These are phyloP conservation scores for Maudiozyma serrabonitensis DNA, from an alignment of 805 yeast species.

Conservation along the genomic window DNA sequence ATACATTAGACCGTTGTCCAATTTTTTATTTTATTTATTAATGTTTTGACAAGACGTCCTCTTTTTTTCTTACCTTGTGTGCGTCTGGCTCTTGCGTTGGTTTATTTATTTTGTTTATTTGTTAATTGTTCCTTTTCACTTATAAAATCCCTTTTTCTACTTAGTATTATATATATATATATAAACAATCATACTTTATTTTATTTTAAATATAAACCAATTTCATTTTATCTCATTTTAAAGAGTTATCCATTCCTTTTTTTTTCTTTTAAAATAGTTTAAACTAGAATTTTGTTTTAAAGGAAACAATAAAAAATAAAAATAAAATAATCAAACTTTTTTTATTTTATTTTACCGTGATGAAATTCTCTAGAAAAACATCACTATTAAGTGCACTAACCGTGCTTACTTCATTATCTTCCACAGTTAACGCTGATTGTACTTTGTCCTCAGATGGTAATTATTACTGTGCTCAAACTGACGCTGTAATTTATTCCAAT, in stretches of 20 bases:
- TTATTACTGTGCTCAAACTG: conserved; percentile 69
- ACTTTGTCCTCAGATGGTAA: conserved; percentile 47
- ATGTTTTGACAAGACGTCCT: no score
- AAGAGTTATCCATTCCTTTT: conserved; percentile 16
- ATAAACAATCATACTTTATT: background rate
- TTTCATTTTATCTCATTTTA: background rate
- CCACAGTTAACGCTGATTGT: conserved; percentile 33
- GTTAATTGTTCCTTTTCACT: background rate
- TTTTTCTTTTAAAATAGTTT: background rate
- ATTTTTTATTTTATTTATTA: no score
- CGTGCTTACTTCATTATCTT: conserved; percentile 4
- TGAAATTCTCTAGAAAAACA: conserved; percentile 1
- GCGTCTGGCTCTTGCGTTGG: no score
- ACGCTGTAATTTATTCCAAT: conserved; percentile 55
- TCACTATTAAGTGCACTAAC: conserved; percentile 1
- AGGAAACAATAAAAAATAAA: background rate
- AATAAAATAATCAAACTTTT: no score
- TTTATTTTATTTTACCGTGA: background rate
- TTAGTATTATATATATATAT: background rate
- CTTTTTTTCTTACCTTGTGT: no score
- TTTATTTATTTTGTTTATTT: background rate
- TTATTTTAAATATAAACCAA: background rate
- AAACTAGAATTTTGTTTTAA: background rate
- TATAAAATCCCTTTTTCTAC: background rate
- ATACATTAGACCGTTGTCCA: no score